Conservation (phyloP, 106 monocot genomes). For the Xerophyta viscosa region DNA sequence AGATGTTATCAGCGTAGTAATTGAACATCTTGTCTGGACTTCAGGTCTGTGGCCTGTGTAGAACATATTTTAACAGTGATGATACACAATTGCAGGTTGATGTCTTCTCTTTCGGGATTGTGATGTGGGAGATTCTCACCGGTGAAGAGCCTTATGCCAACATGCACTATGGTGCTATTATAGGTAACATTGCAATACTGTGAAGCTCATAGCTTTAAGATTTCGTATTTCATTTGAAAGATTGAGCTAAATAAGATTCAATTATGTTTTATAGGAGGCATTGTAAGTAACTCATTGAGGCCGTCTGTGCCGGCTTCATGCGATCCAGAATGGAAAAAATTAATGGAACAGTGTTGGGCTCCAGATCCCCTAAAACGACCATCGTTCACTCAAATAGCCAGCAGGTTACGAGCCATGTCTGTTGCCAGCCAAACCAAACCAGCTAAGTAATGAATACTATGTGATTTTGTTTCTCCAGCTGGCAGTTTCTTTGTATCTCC, state of each 20-base stretch:
- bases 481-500: no score
- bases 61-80: background rate
- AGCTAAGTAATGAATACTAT: slow-evolving; percentile 28
- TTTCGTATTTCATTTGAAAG: no score
- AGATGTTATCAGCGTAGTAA: no score
- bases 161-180: slow-evolving; percentile 96
- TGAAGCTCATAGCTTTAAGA: no score
- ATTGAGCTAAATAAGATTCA: no score
- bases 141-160: slow-evolving; percentile 88
- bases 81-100: slow-evolving; percentile 78
- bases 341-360: slow-evolving; percentile 97
- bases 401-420: slow-evolving; percentile 70
- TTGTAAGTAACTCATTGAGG: slow-evolving; percentile 80
- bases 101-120: slow-evolving; percentile 92
- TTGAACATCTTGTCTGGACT: no score
- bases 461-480: no score
- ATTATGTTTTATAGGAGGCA: no score
- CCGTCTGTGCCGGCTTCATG: slow-evolving; percentile 61
- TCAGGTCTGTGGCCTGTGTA: no score
- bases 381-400: slow-evolving; percentile 76
- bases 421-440: slow-evolving; percentile 41
- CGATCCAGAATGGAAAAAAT: slow-evolving; percentile 77
- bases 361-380: slow-evolving; percentile 73
- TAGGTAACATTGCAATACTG: slow-evolving; percentile 63
- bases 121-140: slow-evolving; percentile 99